These are phyloP conservation scores for Entophlyctis luteolus DNA, from an alignment of 192 early-diverging fungal genomes.

Conservation along the genomic window DNA sequence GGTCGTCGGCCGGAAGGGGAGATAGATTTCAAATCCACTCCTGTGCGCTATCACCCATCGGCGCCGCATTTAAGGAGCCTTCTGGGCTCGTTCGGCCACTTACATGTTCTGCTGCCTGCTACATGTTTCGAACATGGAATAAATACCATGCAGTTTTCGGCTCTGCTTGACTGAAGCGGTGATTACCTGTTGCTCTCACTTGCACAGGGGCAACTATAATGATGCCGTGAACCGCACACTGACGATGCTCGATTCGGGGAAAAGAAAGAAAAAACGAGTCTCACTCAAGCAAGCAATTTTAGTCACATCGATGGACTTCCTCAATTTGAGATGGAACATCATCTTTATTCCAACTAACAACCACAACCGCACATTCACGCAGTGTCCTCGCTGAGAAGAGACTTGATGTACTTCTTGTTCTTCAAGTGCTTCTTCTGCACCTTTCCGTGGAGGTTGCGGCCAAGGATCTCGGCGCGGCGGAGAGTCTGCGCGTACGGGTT, in stretches of 20 bases:
- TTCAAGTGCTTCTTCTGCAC: slow-evolving; percentile 32
- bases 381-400: slow-evolving; percentile 21
- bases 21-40: no score
- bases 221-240: not conserved
- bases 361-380: not conserved
- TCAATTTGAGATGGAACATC: no score
- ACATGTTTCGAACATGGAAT: no score
- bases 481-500: slow-evolving; percentile 94
- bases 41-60: no score
- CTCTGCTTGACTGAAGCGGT: no score
- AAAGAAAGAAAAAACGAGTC: not conserved
- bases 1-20: no score
- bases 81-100: no score
- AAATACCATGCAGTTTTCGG: no score
- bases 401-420: slow-evolving; percentile 37
- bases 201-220: not conserved
- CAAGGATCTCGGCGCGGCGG: slow-evolving; percentile 51
- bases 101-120: no score
- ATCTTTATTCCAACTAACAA: not conserved
- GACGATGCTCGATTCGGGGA: not conserved
- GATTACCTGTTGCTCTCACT: not conserved
- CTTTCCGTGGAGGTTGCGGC: slow-evolving; percentile 31
- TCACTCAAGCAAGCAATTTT: not conserved
- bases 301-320: no score
- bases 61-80: no score